Conservation (phyloP, 2,329 filamentous ascomycete genomes). For the Phialophora expanda region DNA sequence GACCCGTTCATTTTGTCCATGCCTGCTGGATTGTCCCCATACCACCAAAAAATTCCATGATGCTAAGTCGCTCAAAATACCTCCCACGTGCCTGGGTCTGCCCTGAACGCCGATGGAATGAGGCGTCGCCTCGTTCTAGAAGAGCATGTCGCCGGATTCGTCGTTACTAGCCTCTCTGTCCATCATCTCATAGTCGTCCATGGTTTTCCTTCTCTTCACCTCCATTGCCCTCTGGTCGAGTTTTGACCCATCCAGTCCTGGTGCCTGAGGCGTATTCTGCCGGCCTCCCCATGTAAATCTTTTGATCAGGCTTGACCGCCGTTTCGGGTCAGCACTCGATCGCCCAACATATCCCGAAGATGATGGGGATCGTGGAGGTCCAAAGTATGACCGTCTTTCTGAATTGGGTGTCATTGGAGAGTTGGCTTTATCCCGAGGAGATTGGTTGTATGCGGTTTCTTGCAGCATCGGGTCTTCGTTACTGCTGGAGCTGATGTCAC, state of each 20-base stretch:
- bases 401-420: constrained; percentile 18
- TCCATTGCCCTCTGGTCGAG: constrained; percentile 31
- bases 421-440: constrained; percentile 13
- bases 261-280: constrained; percentile 14
- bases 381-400: constrained; percentile 29
- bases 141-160: constrained; percentile 34
- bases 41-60: background rate
- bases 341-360: constrained; percentile 24
- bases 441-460: constrained; percentile 9
- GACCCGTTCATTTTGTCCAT: background rate
- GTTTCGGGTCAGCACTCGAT: constrained; percentile 25
- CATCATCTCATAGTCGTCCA: constrained; percentile 35
- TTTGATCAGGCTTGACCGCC: constrained; percentile 31
- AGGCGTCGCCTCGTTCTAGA: constrained; percentile 10
- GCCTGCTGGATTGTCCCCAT: background rate
- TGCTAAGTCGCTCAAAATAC: constrained; percentile 1
- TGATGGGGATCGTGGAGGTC: constrained; percentile 22
- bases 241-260: constrained; percentile 21
- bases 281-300: constrained; percentile 33
- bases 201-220: constrained; percentile 35
- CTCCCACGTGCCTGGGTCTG: background rate
- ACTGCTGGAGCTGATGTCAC: constrained; percentile 26
- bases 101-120: constrained; percentile 16
- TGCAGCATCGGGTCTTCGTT: constrained; percentile 31
- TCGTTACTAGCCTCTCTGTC: constrained; percentile 26